Evolutionary conservation across 768 basidiomycete species (phyloP).

Genomic region (Scleroderma citrinum): DNA sequence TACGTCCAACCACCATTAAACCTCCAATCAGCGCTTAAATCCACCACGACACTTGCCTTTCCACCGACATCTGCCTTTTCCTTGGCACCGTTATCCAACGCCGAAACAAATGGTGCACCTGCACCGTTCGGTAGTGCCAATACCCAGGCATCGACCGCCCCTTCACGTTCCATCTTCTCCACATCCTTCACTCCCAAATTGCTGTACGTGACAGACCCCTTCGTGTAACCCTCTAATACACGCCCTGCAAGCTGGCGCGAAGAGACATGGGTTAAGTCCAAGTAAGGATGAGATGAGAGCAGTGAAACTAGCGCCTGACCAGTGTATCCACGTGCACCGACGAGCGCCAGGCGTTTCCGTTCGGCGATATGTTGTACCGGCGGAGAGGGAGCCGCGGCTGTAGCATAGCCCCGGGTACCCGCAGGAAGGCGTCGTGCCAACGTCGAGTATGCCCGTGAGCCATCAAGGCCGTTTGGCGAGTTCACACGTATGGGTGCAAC

Average conservation of each 20-base stretch:
- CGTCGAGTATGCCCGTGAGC: constrained; percentile 56
- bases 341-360: constrained; percentile 86
- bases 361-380: constrained; percentile 41
- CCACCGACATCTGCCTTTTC: constrained; percentile 37
- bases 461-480: constrained; percentile 24
- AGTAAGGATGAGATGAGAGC: constrained; percentile 82
- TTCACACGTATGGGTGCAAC: constrained; percentile 55
- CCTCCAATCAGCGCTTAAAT: constrained; percentile 90
- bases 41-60: constrained; percentile 75
- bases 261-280: constrained; percentile 91
- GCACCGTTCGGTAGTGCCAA: constrained; percentile 99
- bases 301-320: constrained; percentile 87
- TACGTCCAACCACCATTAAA: constrained; percentile 97
- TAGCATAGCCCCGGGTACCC: constrained; percentile 74
- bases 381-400: constrained; percentile 38
- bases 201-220: constrained; percentile 65
- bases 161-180: constrained; percentile 80
- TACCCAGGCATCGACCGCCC: constrained; percentile 95
- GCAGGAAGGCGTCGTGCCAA: constrained; percentile 43
- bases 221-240: constrained; percentile 75
- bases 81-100: constrained; percentile 71
- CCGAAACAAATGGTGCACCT: constrained; percentile 95
- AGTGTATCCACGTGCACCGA: constrained; percentile 94
- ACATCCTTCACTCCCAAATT: constrained; percentile 78
- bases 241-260: constrained; percentile 89